phyloP scores from a whole-genome alignment of 805 yeast genomes.

The Saccharomycopsis vini region DNA sequence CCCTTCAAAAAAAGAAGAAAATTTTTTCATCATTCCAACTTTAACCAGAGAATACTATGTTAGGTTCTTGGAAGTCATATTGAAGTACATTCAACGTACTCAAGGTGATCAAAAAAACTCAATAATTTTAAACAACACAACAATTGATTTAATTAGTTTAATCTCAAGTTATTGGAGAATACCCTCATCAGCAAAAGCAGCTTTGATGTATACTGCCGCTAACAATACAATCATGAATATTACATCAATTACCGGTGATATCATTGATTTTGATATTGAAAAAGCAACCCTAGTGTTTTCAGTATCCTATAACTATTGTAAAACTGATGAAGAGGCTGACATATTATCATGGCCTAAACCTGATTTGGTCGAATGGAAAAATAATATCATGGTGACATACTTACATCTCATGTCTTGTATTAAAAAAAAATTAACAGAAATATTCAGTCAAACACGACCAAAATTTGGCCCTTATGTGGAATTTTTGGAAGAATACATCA shows the following conservation, averaged over 20 bases:
- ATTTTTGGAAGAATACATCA: slow-evolving; percentile 42
- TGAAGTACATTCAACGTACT: slow-evolving; percentile 22
- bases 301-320: slow-evolving; percentile 22
- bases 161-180: slow-evolving; percentile 47
- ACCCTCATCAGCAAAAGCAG: slow-evolving; percentile 39
- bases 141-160: slow-evolving; percentile 11
- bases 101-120: background rate
- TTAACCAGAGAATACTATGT: slow-evolving; percentile 31
- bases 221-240: slow-evolving; percentile 28
- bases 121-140: slow-evolving; percentile 12
- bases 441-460: slow-evolving; percentile 42
- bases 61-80: slow-evolving; percentile 31
- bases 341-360: slow-evolving; percentile 31
- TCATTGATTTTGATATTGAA: slow-evolving; percentile 23
- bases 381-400: slow-evolving; percentile 37
- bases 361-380: slow-evolving; percentile 45
- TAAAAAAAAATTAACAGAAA: slow-evolving; percentile 32
- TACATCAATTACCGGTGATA: slow-evolving; percentile 11
- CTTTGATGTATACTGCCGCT: slow-evolving; percentile 43
- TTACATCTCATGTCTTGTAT: slow-evolving; percentile 39
- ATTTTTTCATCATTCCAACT: slow-evolving; percentile 29
- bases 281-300: slow-evolving; percentile 28
- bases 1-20: slow-evolving; percentile 1
- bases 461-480: slow-evolving; percentile 45
- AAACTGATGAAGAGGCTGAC: slow-evolving; percentile 23